phyloP scores from a whole-genome alignment of 306 rosid genomes.

The Cucurbita ficifolia region DNA sequence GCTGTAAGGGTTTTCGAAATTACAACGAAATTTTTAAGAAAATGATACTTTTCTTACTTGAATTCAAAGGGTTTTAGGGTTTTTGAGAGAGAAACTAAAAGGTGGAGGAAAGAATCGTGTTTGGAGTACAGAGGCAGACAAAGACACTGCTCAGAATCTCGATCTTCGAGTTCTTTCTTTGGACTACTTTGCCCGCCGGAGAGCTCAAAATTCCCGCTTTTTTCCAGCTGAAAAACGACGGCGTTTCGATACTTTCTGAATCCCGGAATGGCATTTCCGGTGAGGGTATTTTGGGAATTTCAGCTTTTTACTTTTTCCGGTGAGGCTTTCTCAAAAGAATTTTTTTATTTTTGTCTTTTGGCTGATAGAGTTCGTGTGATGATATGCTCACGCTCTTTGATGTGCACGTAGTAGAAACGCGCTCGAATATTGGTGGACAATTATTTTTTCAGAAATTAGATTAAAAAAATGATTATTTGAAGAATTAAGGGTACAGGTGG shows the following conservation, averaged over 20 bases:
- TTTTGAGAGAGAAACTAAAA: background rate
- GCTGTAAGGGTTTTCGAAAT: background rate
- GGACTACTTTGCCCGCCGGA: slow-evolving; percentile 15
- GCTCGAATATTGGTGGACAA: no score
- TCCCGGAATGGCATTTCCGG: background rate
- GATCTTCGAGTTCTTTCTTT: slow-evolving; percentile 11
- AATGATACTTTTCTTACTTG: background rate
- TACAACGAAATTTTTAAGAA: background rate
- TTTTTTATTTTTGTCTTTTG: slow-evolving; percentile 6
- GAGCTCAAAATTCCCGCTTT: slow-evolving; percentile 4
- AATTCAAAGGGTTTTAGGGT: background rate
- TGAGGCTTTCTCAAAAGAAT: slow-evolving; percentile 11
- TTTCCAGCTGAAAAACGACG: background rate
- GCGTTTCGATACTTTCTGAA: background rate
- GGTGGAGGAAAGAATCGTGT: slow-evolving; percentile 1
- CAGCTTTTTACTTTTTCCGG: background rate
- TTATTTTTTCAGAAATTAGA: no score
- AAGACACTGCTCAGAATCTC: slow-evolving; percentile 24
- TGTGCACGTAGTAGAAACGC: no score
- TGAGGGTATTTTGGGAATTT: slow-evolving; percentile 27
- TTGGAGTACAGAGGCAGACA: slow-evolving; percentile 10
- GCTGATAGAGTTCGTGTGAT: no score
- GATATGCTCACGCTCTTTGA: no score
- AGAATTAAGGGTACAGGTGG: no score
- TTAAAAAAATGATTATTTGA: no score